Evolutionary conservation across 495 filamentous ascomycete genomes (phyloP).

Genomic region (Annulohypoxylon maeteangense): DNA sequence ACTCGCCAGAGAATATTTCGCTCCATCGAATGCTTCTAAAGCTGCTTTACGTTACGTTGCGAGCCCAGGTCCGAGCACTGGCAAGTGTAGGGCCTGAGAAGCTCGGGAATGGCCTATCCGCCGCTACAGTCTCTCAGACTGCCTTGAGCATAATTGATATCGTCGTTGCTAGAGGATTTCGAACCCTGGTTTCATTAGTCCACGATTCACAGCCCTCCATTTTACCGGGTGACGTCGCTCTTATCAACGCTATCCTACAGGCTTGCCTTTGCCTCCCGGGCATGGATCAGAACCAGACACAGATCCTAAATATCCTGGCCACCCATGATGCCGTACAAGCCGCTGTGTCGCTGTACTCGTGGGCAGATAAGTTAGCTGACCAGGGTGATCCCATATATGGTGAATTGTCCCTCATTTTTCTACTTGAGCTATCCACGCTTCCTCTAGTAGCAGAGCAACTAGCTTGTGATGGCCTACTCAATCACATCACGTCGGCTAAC

Average conservation of each 20-base stretch:
- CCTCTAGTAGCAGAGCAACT: conserved; percentile 88
- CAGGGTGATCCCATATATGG: conserved; percentile 93
- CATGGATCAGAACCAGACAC: conserved; percentile 67
- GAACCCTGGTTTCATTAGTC: conserved; percentile 76
- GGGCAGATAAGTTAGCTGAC: conserved; percentile 82
- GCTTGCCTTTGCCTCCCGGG: conserved; percentile 78
- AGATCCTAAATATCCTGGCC: conserved; percentile 72
- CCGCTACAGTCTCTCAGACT: conserved; percentile 56
- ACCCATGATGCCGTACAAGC: conserved; percentile 78
- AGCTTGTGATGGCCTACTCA: conserved; percentile 83
- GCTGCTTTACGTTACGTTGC: conserved; percentile 83
- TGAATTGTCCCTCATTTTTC: conserved; percentile 84
- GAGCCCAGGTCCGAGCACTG: conserved; percentile 57
- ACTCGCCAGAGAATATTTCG: conserved; percentile 68
- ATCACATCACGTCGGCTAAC: conserved; percentile 79
- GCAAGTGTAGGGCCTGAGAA: conserved; percentile 46
- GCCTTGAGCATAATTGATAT: conserved; percentile 78
- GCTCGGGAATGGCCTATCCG: conserved; percentile 50
- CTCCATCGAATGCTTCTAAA: conserved; percentile 87
- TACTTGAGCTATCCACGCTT: conserved; percentile 85
- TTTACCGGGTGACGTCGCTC: conserved; percentile 78
- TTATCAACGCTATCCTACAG: conserved; percentile 90
- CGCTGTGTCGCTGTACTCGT: conserved; percentile 89
- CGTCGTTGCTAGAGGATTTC: conserved; percentile 84
- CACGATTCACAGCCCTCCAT: conserved; percentile 66